A percentile compares a stretch with the other conserved stretches of the same genome.
Evolutionary conservation across 805 yeast genomes (phyloP).

Genomic region (Blastobotrys mokoenaii): DNA sequence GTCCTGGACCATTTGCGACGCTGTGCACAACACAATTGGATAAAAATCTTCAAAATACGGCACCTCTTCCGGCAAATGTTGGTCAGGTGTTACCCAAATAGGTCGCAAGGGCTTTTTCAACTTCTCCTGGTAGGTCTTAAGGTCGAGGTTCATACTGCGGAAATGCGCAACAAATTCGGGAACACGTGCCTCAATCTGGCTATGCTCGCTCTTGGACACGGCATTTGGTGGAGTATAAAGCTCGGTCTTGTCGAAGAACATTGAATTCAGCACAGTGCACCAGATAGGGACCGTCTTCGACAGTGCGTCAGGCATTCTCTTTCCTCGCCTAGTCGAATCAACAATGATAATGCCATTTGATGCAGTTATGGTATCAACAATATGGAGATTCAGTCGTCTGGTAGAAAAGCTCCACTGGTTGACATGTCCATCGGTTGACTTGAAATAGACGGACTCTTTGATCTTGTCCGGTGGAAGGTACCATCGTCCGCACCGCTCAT

Average conservation of each 20-base stretch:
- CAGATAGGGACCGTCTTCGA: slow-evolving; percentile 86
- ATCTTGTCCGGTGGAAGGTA: slow-evolving; percentile 45
- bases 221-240: slow-evolving; percentile 44
- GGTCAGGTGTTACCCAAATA: slow-evolving; percentile 59
- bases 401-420: slow-evolving; percentile 72
- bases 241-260: slow-evolving; percentile 35
- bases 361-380: slow-evolving; percentile 40
- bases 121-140: slow-evolving; percentile 25
- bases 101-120: slow-evolving; percentile 48
- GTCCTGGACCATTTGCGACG: slow-evolving; percentile 54
- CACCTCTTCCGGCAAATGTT: slow-evolving; percentile 28
- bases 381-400: slow-evolving; percentile 66
- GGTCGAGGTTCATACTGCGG: slow-evolving; percentile 33
- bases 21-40: slow-evolving; percentile 49
- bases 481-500: slow-evolving; percentile 86
- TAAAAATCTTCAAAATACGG: slow-evolving; percentile 30
- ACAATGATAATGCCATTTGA: slow-evolving; percentile 50
- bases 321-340: slow-evolving; percentile 83
- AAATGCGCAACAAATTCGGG: slow-evolving; percentile 43
- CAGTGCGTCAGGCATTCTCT: slow-evolving; percentile 75
- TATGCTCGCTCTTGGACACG: slow-evolving; percentile 50
- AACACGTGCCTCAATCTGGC: slow-evolving; percentile 40
- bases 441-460: slow-evolving; percentile 57
- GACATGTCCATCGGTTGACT: slow-evolving; percentile 87
- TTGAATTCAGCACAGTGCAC: slow-evolving; percentile 69